A percentile compares a stretch with the other conserved stretches of the same genome.
Evolutionary conservation across 2,329 filamentous ascomycete genomes (phyloP).

Genomic region (Penicillium aurantiogriseum): DNA sequence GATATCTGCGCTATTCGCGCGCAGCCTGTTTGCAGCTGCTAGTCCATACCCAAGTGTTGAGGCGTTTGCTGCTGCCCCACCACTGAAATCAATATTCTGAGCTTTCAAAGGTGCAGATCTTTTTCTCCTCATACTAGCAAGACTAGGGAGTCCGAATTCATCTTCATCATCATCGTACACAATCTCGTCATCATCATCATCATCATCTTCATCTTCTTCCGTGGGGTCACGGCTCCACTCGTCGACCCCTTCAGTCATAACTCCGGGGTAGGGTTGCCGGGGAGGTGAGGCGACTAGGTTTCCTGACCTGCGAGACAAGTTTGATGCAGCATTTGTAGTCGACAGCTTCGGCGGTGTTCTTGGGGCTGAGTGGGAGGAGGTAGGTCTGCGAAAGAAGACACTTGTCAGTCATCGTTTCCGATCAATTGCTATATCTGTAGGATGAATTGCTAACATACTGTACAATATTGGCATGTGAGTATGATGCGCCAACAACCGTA

Average conservation of each 20-base stretch:
- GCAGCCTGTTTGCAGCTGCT: slow-evolving; percentile 54
- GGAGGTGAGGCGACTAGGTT: slow-evolving; percentile 50
- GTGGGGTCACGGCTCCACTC: slow-evolving; percentile 63
- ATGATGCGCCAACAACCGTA: slow-evolving; percentile 87
- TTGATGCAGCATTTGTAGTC: slow-evolving; percentile 52
- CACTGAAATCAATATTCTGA: slow-evolving; percentile 48
- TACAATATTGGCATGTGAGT: slow-evolving; percentile 93
- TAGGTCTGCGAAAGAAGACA: slow-evolving; percentile 15
- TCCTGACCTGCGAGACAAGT: slow-evolving; percentile 46
- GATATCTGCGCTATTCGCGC: slow-evolving; percentile 88
- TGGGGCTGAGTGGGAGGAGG: slow-evolving; percentile 53
- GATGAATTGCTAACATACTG: slow-evolving; percentile 59
- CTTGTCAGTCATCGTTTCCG: slow-evolving; percentile 15
- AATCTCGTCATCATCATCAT: slow-evolving; percentile 64
- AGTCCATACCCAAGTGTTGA: slow-evolving; percentile 33
- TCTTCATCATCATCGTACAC: slow-evolving; percentile 87
- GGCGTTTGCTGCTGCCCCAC: slow-evolving; percentile 22
- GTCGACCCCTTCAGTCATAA: slow-evolving; percentile 76
- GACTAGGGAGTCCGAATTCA: slow-evolving; percentile 89
- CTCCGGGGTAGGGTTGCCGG: slow-evolving; percentile 73
- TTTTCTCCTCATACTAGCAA: slow-evolving; percentile 85
- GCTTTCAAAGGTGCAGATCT: slow-evolving; percentile 37
- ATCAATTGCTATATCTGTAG: slow-evolving; percentile 55
- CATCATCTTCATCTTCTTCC: slow-evolving; percentile 64
- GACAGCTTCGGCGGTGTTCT: slow-evolving; percentile 68